Conservation (phyloP, 1,284 basidiomycete genomes). For the Porogramme epimiltina region DNA sequence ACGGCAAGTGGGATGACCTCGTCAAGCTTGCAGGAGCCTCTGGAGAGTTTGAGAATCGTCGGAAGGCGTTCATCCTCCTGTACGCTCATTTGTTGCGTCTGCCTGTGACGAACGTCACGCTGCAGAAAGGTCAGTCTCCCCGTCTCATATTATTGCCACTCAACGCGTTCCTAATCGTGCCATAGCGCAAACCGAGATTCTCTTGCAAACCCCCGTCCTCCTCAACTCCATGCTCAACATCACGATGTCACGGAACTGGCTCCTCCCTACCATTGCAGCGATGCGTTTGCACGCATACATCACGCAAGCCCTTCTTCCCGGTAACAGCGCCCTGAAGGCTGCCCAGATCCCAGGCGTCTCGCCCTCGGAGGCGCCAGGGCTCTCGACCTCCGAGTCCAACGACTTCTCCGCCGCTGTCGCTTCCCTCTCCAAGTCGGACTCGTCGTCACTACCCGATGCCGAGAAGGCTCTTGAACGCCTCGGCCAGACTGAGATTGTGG, state of each 20-base stretch:
- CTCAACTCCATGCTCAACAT: constrained; percentile 86
- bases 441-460: constrained; percentile 59
- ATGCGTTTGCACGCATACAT: constrained; percentile 88
- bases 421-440: constrained; percentile 50
- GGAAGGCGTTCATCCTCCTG: constrained; percentile 71
- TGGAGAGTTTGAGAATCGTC: constrained; percentile 35
- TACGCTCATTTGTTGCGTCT: constrained; percentile 88
- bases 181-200: constrained; percentile 67
- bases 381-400: constrained; percentile 52
- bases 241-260: constrained; percentile 87
- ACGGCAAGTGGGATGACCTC: constrained; percentile 55
- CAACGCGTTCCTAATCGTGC: neutral
- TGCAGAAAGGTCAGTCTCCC: constrained; percentile 61
- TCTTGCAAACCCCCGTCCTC: constrained; percentile 74
- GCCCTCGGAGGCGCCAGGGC: constrained; percentile 44
- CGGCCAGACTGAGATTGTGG: constrained; percentile 83
- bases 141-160: neutral
- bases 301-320: constrained; percentile 81
- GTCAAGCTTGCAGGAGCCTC: constrained; percentile 39
- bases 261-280: constrained; percentile 76
- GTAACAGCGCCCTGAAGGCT: constrained; percentile 44
- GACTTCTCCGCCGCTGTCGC: constrained; percentile 49
- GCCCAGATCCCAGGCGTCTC: constrained; percentile 81
- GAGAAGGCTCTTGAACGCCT: constrained; percentile 73
- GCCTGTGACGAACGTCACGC: constrained; percentile 53